These are phyloP conservation scores for Aphanomyces astaci DNA, from an alignment of 352 stramenopile genomes.

Conservation along the genomic window DNA sequence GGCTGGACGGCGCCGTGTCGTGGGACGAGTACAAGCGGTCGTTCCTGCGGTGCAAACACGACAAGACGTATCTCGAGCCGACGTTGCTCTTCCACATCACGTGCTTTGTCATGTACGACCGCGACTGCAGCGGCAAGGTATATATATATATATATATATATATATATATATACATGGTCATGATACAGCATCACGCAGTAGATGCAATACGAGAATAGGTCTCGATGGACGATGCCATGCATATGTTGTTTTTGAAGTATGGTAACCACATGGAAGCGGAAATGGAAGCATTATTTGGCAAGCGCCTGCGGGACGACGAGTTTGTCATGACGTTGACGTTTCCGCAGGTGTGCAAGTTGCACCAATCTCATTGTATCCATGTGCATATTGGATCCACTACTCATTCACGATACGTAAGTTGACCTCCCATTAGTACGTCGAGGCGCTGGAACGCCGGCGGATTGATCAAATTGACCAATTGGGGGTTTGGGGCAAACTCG, in stretches of 20 bases:
- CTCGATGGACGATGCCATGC: conserved; percentile 65
- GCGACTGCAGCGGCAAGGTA: conserved; percentile 55
- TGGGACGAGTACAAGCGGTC: conserved; percentile 71
- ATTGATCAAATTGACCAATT: conserved; percentile 6
- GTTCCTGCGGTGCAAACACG: conserved; percentile 53
- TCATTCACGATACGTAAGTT: too few species aligned
- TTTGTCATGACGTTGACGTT: conserved; percentile 49
- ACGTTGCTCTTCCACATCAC: conserved; percentile 73
- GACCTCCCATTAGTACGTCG: not conserved
- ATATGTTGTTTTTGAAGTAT: conserved; percentile 59
- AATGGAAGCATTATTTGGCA: conserved; percentile 67
- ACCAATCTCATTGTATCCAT: too few species aligned
- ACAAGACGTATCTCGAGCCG: conserved; percentile 59
- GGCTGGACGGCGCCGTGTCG: conserved; percentile 56
- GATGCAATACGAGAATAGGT: conserved; percentile 32
- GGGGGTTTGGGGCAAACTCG: not conserved
- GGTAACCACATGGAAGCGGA: conserved; percentile 69
- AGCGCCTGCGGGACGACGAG: conserved; percentile 48
- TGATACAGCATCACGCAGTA: not conserved
- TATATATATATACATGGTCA: not conserved
- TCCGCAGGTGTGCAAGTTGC: too few species aligned
- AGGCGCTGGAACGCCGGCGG: not conserved
- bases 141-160: not conserved
- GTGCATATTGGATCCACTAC: too few species aligned
- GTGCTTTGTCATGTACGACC: conserved; percentile 81